Evolutionary conservation across 495 filamentous ascomycete species (phyloP).

Genomic region (Endocarpon pusillum): DNA sequence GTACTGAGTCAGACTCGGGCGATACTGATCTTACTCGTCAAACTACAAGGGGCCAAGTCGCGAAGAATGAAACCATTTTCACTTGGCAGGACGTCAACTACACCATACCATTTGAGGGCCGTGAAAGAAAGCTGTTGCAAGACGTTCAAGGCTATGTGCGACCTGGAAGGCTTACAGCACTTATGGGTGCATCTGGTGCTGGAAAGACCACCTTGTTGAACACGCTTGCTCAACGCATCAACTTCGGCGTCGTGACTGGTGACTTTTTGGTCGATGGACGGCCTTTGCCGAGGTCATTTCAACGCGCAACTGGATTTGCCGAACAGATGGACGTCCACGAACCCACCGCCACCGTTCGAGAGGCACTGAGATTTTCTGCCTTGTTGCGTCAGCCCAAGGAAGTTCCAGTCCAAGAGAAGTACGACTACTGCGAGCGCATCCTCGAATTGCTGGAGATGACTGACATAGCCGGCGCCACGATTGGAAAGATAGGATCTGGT

Average conservation of each 20-base stretch:
- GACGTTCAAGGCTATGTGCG: slow-evolving; percentile 54
- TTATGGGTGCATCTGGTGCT: slow-evolving; percentile 50
- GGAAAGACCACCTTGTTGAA: slow-evolving; percentile 45
- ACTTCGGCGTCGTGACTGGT: slow-evolving; percentile 33
- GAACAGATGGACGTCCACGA: slow-evolving; percentile 47
- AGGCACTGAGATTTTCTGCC: slow-evolving; percentile 42
- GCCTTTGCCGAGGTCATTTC: slow-evolving; percentile 29
- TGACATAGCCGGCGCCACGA: slow-evolving; percentile 34
- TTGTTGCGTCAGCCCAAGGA: slow-evolving; percentile 36
- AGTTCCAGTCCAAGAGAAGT: slow-evolving; percentile 35
- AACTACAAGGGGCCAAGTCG: slow-evolving; percentile 25
- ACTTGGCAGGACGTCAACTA: slow-evolving; percentile 72
- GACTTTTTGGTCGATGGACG: slow-evolving; percentile 37
- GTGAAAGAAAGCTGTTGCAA: slow-evolving; percentile 38
- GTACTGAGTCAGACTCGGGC: slow-evolving; percentile 12
- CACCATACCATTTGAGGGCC: slow-evolving; percentile 44
- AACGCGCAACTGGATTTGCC: slow-evolving; percentile 33
- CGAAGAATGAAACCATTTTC: slow-evolving; percentile 45
- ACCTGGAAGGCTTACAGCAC: slow-evolving; percentile 53
- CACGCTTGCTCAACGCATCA: slow-evolving; percentile 35
- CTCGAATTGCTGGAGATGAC: slow-evolving; percentile 41
- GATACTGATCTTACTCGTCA: slow-evolving; percentile 9
- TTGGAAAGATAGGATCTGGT: slow-evolving; percentile 35
- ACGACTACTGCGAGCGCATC: slow-evolving; percentile 41
- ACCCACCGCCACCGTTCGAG: slow-evolving; percentile 40